Conservation (phyloP, 2,329 filamentous ascomycete species). For the Cyphellophora attinorum region DNA sequence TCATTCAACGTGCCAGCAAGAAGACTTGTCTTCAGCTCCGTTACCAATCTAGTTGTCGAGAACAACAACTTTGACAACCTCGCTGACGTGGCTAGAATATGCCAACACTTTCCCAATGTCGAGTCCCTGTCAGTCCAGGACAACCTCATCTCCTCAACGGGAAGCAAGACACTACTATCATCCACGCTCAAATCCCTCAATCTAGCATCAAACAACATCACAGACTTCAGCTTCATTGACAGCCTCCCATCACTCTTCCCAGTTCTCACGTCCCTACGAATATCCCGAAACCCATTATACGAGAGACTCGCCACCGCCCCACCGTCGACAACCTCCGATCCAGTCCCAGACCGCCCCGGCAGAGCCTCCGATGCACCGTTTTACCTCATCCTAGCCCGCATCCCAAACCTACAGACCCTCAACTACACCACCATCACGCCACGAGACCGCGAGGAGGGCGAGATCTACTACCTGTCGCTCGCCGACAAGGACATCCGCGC, state of each 20-base stretch:
- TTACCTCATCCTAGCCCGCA: slow-evolving; percentile 17
- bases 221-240: slow-evolving; percentile 66
- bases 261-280: slow-evolving; percentile 61
- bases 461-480: slow-evolving; percentile 83
- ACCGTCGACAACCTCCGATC: slow-evolving; percentile 4
- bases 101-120: slow-evolving; percentile 45
- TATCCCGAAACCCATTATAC: slow-evolving; percentile 81
- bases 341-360: too few species aligned
- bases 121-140: slow-evolving; percentile 56
- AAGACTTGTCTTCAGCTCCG: slow-evolving; percentile 25
- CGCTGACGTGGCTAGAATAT: slow-evolving; percentile 37
- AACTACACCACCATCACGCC: slow-evolving; percentile 51
- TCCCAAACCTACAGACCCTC: slow-evolving; percentile 31
- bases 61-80: slow-evolving; percentile 32
- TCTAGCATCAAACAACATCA: slow-evolving; percentile 61
- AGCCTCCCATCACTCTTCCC: slow-evolving; percentile 59
- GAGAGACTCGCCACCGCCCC: slow-evolving; percentile 25
- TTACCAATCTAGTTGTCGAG: slow-evolving; percentile 40
- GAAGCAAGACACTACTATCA: slow-evolving; percentile 36
- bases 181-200: slow-evolving; percentile 55
- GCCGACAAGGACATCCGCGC: slow-evolving; percentile 68
- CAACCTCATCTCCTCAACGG: slow-evolving; percentile 51
- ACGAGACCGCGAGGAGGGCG: slow-evolving; percentile 74
- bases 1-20: slow-evolving; percentile 4
- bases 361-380: slow-evolving; percentile 14